phyloP scores from a whole-genome alignment of 1,284 basidiomycete species.

The Violaceomyces palustris region DNA sequence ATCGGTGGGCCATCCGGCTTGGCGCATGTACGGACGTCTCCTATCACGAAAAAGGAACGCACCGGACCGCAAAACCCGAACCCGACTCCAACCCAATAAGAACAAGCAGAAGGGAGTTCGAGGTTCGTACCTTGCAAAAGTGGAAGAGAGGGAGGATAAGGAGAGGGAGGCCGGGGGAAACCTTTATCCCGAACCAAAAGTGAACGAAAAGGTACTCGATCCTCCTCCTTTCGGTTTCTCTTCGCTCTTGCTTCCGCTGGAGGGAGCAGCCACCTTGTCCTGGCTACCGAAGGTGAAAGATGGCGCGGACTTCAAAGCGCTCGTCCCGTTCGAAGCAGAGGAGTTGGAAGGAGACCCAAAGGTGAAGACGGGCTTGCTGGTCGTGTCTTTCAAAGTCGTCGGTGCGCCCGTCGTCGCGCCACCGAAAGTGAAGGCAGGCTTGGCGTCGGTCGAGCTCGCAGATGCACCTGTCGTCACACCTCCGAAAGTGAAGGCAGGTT shows the following conservation, averaged over 20 bases:
- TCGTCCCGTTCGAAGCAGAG: not conserved
- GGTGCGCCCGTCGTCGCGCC: not conserved
- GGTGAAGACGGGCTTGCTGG: not conserved
- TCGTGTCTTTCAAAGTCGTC: not conserved
- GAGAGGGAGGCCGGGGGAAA: too few relatives aligned
- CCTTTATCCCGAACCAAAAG: too few relatives aligned
- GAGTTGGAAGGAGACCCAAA: not conserved
- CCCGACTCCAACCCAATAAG: too few relatives aligned
- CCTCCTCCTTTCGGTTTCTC: too few relatives aligned
- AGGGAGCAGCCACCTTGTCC: not conserved
- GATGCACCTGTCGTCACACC: not conserved
- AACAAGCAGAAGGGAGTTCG: too few relatives aligned
- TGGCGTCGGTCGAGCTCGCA: not conserved
- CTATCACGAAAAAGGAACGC: too few relatives aligned
- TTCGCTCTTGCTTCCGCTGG: not conserved
- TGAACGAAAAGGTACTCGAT: too few relatives aligned
- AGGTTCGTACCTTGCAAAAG: too few relatives aligned
- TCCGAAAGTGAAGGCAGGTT: conserved; percentile 1
- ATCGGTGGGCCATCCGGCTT: too few relatives aligned
- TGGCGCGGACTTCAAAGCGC: not conserved
- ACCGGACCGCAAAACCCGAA: too few relatives aligned
- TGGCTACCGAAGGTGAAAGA: not conserved
- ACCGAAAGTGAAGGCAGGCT: conserved; percentile 1
- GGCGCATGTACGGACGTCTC: too few relatives aligned
- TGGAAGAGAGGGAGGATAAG: too few relatives aligned